Conservation (phyloP, 2,329 filamentous ascomycete species). For the Geosmithia flava region DNA sequence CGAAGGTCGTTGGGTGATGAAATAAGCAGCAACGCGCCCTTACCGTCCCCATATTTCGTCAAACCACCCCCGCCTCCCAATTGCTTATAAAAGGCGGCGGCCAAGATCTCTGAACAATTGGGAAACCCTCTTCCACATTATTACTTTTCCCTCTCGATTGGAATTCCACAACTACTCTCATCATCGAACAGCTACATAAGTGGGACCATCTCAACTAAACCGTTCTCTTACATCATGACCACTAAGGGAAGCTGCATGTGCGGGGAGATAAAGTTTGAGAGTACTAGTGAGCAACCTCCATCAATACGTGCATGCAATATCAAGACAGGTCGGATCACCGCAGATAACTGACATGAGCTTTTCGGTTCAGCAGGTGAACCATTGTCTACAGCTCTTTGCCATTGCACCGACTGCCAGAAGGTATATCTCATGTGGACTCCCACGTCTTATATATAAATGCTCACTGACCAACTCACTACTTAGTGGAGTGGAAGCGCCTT, state of each 20-base stretch:
- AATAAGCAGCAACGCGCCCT: not conserved
- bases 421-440: slow-evolving; percentile 15
- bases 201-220: not conserved
- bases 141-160: not conserved
- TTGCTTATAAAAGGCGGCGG: not conserved
- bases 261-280: slow-evolving; percentile 19
- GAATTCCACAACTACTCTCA: not conserved
- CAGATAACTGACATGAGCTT: not conserved
- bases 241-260: slow-evolving; percentile 22
- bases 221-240: slow-evolving; percentile 1
- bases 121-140: not conserved
- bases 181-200: not conserved
- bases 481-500: slow-evolving; percentile 40
- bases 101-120: not conserved
- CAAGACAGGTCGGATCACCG: not conserved
- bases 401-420: slow-evolving; percentile 43
- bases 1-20: not conserved
- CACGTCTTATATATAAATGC: not conserved
- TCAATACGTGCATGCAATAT: too few species aligned
- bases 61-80: not conserved
- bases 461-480: not conserved
- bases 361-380: slow-evolving; percentile 20
- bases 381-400: slow-evolving; percentile 32
- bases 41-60: not conserved
- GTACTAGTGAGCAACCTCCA: slow-evolving; percentile 13